A percentile compares a stretch with the other conserved stretches of the same genome.
These are phyloP conservation scores for Candida buenavistaensis DNA, from an alignment of 1,139 yeast species.

Conservation along the genomic window DNA sequence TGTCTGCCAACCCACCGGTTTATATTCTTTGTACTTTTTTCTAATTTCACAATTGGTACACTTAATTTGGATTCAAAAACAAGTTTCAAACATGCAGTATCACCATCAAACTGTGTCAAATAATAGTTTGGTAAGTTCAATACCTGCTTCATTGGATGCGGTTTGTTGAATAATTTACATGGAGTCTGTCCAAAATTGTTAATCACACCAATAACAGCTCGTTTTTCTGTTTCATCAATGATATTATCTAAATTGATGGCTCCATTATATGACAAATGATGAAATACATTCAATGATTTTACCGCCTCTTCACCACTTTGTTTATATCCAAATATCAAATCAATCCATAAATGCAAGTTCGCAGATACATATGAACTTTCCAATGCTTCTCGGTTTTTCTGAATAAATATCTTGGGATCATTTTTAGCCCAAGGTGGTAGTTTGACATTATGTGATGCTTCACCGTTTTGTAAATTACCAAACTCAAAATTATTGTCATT, in stretches of 20 bases:
- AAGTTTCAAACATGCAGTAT: conserved; percentile 23
- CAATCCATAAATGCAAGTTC: conserved; percentile 79
- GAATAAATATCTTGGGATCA: conserved; percentile 70
- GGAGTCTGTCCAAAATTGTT: conserved; percentile 94
- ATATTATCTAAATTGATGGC: conserved; percentile 74
- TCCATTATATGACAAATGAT: conserved; percentile 79
- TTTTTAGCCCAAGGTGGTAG: conserved; percentile 83
- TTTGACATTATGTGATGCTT: conserved; percentile 55
- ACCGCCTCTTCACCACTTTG: conserved; percentile 73
- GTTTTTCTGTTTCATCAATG: conserved; percentile 67
- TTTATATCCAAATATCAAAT: conserved; percentile 74
- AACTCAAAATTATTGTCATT: conserved; percentile 67
- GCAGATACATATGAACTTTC: conserved; percentile 79
- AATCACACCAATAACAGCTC: conserved; percentile 78
- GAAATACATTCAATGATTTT: conserved; percentile 69
- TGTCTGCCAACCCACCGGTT: conserved; percentile 51
- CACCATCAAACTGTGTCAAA: conserved; percentile 23
- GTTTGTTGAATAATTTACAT: conserved; percentile 58
- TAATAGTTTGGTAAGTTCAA: conserved; percentile 37
- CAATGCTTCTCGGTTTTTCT: conserved; percentile 74
- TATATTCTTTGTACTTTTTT: conserved; percentile 30
- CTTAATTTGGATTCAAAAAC: conserved; percentile 38
- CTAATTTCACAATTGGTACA: conserved; percentile 40
- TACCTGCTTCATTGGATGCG: conserved; percentile 58
- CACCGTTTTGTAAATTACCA: conserved; percentile 68